Evolutionary conservation across 495 filamentous ascomycete species (phyloP), one percentile per base, ranked within the genome.

Genomic region (Penicillium alfredii): DNA sequence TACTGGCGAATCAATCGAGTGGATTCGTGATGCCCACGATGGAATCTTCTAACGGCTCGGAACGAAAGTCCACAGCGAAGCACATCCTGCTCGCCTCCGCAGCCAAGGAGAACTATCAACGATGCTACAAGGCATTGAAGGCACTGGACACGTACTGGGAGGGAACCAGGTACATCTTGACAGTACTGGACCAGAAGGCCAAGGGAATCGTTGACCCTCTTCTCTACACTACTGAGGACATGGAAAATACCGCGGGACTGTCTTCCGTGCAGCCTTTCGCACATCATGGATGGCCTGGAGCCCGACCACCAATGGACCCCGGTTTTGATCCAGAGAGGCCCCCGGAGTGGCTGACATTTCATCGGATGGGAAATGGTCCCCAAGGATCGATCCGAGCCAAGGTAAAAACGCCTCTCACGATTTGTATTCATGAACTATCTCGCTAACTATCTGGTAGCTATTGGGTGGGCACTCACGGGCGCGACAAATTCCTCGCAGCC

Each of bases 81-180:
- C 83, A 88, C 44, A 77, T 79, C 8, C 62, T 88, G 1, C 71
- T 90, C 1, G 84, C 82, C 0, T 79, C 79, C 12, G 81, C 80
- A 8, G 84, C 85, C 5, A 84, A 77, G 33, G 77, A 84, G 42
- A 84, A 89, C 42, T 93, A 89, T 45, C 80, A 88, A 39, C 69
- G 76, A 8, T 93, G 86, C 49, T 87, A 88, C 45, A 84, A 87
- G 50, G 82, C 85, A 2, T 54, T 93, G 12, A 77, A 85, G 47
- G 76, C 82, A 32, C 62, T 90, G 19, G 77, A 88, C 37, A 68
- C 73, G 2, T 88, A 88, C 52, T 93, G 86, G 86, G 80, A 80
- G 35, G 86, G 86, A 2, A 81, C 84, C n/a, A 76, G 78, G 33
- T 93, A 93, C 56, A 93, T 93, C 23, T 63, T 93, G 12, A 86